phyloP scores from a whole-genome alignment of 495 filamentous ascomycete genomes.

The Talaromyces thailandensis region DNA sequence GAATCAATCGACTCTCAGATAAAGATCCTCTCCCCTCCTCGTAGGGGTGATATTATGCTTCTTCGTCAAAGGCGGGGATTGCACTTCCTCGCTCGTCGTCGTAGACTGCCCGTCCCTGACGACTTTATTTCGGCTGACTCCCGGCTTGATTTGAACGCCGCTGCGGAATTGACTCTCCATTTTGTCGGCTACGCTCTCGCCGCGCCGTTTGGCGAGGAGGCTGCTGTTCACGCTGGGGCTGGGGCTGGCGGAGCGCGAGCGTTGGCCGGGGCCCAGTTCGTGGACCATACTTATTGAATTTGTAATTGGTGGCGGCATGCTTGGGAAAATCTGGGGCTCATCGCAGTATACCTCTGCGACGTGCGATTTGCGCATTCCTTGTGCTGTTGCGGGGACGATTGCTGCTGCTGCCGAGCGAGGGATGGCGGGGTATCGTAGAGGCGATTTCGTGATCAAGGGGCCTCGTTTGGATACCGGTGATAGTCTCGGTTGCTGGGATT shows the following conservation, averaged over 20 bases:
- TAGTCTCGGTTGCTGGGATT: not conserved
- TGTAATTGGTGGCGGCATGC: not conserved
- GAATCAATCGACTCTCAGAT: constrained; percentile 28
- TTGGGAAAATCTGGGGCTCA: not conserved
- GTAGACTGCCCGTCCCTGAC: not conserved
- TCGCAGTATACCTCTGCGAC: not conserved
- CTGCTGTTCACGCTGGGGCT: not conserved
- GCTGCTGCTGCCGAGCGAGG: constrained; percentile 3
- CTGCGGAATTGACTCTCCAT: constrained; percentile 6
- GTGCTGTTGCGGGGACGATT: not conserved
- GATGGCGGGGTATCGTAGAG: constrained; percentile 1
- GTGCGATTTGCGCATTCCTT: not conserved
- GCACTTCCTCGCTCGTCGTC: not conserved
- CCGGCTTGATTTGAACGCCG: not conserved
- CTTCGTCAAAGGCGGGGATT: not conserved
- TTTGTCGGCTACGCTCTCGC: constrained; percentile 2
- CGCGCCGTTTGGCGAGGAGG: constrained; percentile 7
- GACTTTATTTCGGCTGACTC: not conserved
- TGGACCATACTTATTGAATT: not conserved
- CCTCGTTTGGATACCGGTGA: not conserved
- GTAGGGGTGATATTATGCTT: constrained; percentile 31
- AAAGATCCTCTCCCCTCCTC: constrained; percentile 24
- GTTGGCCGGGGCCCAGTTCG: not conserved
- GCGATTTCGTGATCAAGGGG: not conserved
- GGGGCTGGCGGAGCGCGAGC: constrained; percentile 1